Evolutionary conservation across 2,329 filamentous ascomycete species (phyloP).

Genomic region (Ramularia collo-cygni): DNA sequence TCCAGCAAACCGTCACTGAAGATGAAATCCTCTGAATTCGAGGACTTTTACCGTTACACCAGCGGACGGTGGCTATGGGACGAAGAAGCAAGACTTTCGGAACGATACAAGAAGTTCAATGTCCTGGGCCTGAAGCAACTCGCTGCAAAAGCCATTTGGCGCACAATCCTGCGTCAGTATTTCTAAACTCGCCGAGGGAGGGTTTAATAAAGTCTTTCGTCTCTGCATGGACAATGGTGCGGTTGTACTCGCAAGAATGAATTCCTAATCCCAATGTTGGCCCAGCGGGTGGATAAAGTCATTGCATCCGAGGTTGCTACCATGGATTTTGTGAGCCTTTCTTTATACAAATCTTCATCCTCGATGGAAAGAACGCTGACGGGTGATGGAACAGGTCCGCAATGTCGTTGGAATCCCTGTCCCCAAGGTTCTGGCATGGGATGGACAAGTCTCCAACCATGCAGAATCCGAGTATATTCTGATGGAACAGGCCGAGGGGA

Average conservation of each 20-base stretch:
- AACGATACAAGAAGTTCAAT: slow-evolving; percentile 10
- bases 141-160: slow-evolving; percentile 5
- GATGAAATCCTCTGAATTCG: background rate
- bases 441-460: slow-evolving; percentile 14
- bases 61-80: slow-evolving; percentile 10
- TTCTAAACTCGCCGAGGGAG: slow-evolving; percentile 25
- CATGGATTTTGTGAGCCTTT: slow-evolving; percentile 7
- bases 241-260: slow-evolving; percentile 12
- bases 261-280: slow-evolving; percentile 26
- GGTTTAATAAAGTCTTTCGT: slow-evolving; percentile 26
- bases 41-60: slow-evolving; percentile 8
- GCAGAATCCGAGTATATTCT: slow-evolving; percentile 25
- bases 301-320: slow-evolving; percentile 12
- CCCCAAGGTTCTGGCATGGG: slow-evolving; percentile 22
- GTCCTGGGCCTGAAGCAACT: slow-evolving; percentile 6
- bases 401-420: slow-evolving; percentile 22
- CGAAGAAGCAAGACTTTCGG: slow-evolving; percentile 4
- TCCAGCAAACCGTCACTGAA: background rate
- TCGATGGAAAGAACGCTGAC: slow-evolving; percentile 2
- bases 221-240: slow-evolving; percentile 23
- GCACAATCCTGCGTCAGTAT: slow-evolving; percentile 5
- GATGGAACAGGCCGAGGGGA: slow-evolving; percentile 30
- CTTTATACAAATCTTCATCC: background rate
- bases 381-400: slow-evolving; percentile 4
- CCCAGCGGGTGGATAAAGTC: background rate